phyloP scores from a whole-genome alignment of 1,139 yeast species.

The Scheffersomyces titani region DNA sequence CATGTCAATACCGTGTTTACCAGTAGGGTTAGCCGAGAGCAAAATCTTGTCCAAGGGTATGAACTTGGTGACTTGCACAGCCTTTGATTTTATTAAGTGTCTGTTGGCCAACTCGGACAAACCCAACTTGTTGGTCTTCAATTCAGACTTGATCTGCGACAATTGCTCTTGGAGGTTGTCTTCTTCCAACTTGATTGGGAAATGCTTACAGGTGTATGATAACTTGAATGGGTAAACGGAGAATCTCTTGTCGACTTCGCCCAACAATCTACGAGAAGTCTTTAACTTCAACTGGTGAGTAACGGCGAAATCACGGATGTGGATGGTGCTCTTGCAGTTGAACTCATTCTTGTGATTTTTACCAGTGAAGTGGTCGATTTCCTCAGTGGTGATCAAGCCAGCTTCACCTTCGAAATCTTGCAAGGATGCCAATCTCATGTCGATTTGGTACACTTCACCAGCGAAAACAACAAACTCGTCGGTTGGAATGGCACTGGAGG shows the following conservation, averaged over 20 bases:
- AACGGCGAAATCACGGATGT: slow-evolving; percentile 82
- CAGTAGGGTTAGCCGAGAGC: slow-evolving; percentile 62
- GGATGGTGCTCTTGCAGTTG: slow-evolving; percentile 69
- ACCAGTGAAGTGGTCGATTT: slow-evolving; percentile 64
- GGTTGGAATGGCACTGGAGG: slow-evolving; percentile 61
- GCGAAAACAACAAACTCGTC: slow-evolving; percentile 71
- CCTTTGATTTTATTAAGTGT: slow-evolving; percentile 74
- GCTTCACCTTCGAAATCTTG: slow-evolving; percentile 47
- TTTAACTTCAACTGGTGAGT: slow-evolving; percentile 74
- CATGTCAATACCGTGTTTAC: slow-evolving; percentile 65
- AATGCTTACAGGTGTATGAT: slow-evolving; percentile 57
- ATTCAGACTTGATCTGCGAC: slow-evolving; percentile 48
- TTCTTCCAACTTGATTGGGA: slow-evolving; percentile 53
- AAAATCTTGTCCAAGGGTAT: slow-evolving; percentile 68
- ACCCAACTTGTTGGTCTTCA: slow-evolving; percentile 70
- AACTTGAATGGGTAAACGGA: slow-evolving; percentile 94
- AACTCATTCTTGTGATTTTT: slow-evolving; percentile 54
- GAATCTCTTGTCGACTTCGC: slow-evolving; percentile 66
- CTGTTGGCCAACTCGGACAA: slow-evolving; percentile 79
- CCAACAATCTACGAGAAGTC: slow-evolving; percentile 70
- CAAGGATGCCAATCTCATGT: slow-evolving; percentile 77
- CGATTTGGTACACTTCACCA: slow-evolving; percentile 88
- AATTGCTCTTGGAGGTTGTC: slow-evolving; percentile 38
- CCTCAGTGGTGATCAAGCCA: slow-evolving; percentile 69
- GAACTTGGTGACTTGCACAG: slow-evolving; percentile 70